Evolutionary conservation across 164 flowering plant genomes (phyloP), one percentile per base, ranked within the genome.

Genomic region (Dillenia suffruticosa): DNA sequence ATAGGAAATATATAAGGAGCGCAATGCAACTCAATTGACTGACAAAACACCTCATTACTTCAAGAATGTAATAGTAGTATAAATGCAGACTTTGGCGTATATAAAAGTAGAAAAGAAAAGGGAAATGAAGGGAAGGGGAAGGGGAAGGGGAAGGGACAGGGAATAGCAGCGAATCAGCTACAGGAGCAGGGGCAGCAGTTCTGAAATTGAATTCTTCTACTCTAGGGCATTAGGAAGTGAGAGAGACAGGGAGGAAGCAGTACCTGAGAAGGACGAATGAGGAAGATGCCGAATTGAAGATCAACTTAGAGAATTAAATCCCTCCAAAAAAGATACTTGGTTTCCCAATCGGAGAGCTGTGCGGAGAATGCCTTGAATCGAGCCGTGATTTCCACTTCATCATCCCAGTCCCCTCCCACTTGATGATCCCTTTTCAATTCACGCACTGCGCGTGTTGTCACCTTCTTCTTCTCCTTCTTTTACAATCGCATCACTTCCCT

Each of bases 341-440:
- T 70, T 68, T 93, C 89, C 96, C 96, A 90, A 65, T 93, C 98
- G 7, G 84, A 74, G 65, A 85, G 77, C 62, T 87, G 98, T 2
- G 97, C 97, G 60, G 92, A 87, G 40, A 93, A 88, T 0, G 87
- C 96, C 71, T 93, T 93, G 82, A 89, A 93, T 60, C 97, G 63
- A 6, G 92, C 87, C 7, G 76, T 74, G 9, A 84, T 57, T 15
- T 74, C 66, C 44, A 66, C 77, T 56, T 85, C 92, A 47, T 93
- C 94, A 70, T 90, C 94, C 98, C 98, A 93, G 56, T 87, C 91
- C 8, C 90, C 72, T 82, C 75, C 45, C 54, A 50, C 55, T 72
- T 64, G 12, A 92, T 54, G 69, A 78, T 64, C 56, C 84, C 79
- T 1, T 66, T 61, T 1, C 58, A 58, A 69, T 51, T 54, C 74